Conservation (phyloP, 805 yeast species). For the Starmerella bacillaris region DNA sequence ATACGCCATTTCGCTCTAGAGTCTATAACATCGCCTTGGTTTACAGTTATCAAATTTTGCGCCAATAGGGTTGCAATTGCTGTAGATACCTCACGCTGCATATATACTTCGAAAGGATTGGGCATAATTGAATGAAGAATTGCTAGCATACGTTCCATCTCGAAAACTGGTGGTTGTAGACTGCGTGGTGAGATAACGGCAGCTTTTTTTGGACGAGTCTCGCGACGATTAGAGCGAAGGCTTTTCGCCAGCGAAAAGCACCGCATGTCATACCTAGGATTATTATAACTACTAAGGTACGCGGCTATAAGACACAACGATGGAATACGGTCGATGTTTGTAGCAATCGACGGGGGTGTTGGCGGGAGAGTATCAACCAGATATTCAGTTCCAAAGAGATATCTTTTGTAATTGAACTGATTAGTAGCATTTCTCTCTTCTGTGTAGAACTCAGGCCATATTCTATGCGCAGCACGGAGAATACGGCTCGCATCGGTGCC, state of each 20-base stretch:
- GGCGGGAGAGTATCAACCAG: constrained; percentile 7
- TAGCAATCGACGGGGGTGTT: not conserved
- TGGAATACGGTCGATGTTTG: not conserved
- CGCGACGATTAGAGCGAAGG: constrained; percentile 25
- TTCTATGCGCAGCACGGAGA: constrained; percentile 14
- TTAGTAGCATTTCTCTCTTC: constrained; percentile 10
- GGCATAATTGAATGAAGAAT: constrained; percentile 54
- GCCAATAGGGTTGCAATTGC: constrained; percentile 44
- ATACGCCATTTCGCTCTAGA: constrained; percentile 64
- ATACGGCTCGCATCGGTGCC: constrained; percentile 27
- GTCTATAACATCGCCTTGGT: constrained; percentile 37
- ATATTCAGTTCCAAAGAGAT: constrained; percentile 17
- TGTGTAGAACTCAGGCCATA: constrained; percentile 22
- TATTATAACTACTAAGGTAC: constrained; percentile 63
- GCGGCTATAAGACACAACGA: constrained; percentile 42
- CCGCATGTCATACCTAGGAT: constrained; percentile 48
- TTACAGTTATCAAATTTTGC: constrained; percentile 31
- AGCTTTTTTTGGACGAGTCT: constrained; percentile 28
- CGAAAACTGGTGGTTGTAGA: constrained; percentile 56
- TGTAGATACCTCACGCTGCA: constrained; percentile 24
- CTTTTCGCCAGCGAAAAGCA: constrained; percentile 49
- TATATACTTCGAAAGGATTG: constrained; percentile 25
- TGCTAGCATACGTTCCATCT: constrained; percentile 62
- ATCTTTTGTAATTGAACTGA: constrained; percentile 15
- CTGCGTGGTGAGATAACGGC: constrained; percentile 40